Evolutionary conservation across 495 filamentous ascomycete species (phyloP), one percentile per base, ranked within the genome.

Genomic region (Aspergillus panamensis): DNA sequence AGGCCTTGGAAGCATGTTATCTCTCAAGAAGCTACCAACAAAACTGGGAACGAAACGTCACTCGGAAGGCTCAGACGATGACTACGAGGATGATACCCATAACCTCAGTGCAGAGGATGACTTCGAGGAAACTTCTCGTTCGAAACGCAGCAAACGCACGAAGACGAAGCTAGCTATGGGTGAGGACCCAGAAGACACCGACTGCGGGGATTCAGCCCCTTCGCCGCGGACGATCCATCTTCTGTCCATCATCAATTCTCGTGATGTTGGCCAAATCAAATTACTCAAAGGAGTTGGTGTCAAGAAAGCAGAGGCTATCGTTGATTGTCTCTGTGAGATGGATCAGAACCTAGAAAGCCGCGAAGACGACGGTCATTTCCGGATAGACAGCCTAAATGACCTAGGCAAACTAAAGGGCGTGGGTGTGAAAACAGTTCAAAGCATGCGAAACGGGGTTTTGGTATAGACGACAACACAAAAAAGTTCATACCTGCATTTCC

Each of bases 191-290:
- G 55, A 64, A n/a, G 55, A 45, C 16, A 61, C 61, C 6, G 67
- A 73, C 19, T 58, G 71, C 51, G 68, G 73, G 31, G 69, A 69
- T 35, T 64, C 59, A 14, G 48, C 66, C 1, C 76, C 80, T 10
- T 87, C 88, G 0, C 90, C 91, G 2, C 80, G 86, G 6, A 89
- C 89, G 5, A 74, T 78, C 61, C 82, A 85, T 51, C 67, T 98
- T 8, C 78, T 98, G 3, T 79, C 83, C 13, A 88, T 97, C 63
- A 85, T 98, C 71, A 98, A 98, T 71, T 90, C 87, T 2, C 80
- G 89, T 13, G 89, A 97, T 59, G 71, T 91, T 7, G 77, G 73
- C 31, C 79, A 80, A 66, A 87, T 88, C 60, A 80, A 79, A 55
- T 62, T 80, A 16, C 69, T 97, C n/a, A 90, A 88, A 66, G 86